Conservation (phyloP, 2,329 filamentous ascomycete genomes). For the Curvularia verruculosa region DNA sequence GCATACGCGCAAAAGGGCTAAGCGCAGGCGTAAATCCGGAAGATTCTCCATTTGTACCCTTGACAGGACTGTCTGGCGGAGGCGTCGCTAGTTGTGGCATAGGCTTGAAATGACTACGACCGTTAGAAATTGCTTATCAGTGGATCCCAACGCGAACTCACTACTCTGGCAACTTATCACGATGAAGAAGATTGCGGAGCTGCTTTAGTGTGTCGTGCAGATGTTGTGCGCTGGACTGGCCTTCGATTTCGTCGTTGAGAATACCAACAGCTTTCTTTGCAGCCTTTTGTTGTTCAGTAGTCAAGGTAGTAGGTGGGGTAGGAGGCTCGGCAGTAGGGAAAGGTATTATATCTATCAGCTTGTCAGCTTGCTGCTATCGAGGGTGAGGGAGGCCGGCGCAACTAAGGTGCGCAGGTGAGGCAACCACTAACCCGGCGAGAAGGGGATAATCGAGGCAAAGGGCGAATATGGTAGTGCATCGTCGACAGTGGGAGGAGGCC, state of each 20-base stretch:
- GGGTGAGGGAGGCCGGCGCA: slow-evolving; percentile 27
- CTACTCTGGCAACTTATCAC: slow-evolving; percentile 73
- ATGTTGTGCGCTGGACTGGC: slow-evolving; percentile 65
- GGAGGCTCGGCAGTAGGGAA: slow-evolving; percentile 52
- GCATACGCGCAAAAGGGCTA: slow-evolving; percentile 61
- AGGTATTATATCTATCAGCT: slow-evolving; percentile 53
- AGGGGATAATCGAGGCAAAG: slow-evolving; percentile 78
- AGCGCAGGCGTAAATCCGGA: slow-evolving; percentile 40
- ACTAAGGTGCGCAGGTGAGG: slow-evolving; percentile 23
- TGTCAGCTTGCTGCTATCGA: slow-evolving; percentile 21
- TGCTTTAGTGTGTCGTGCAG: slow-evolving; percentile 75
- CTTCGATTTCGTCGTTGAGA: slow-evolving; percentile 72
- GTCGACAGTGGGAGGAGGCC: slow-evolving; percentile 62
- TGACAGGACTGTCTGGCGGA: slow-evolving; percentile 36
- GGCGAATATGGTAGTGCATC: slow-evolving; percentile 84
- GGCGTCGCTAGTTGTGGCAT: slow-evolving; percentile 40
- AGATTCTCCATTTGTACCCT: slow-evolving; percentile 27
- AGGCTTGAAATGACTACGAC: slow-evolving; percentile 41
- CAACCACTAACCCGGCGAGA: slow-evolving; percentile 68
- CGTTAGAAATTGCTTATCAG: slow-evolving; percentile 18
- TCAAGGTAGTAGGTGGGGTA: slow-evolving; percentile 46
- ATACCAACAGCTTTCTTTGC: slow-evolving; percentile 64
- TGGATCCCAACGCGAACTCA: slow-evolving; percentile 48
- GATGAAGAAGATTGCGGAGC: slow-evolving; percentile 74
- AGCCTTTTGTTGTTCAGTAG: slow-evolving; percentile 55